Conservation (phyloP, 345 rosid species). For the Bruguiera parviflora region DNA sequence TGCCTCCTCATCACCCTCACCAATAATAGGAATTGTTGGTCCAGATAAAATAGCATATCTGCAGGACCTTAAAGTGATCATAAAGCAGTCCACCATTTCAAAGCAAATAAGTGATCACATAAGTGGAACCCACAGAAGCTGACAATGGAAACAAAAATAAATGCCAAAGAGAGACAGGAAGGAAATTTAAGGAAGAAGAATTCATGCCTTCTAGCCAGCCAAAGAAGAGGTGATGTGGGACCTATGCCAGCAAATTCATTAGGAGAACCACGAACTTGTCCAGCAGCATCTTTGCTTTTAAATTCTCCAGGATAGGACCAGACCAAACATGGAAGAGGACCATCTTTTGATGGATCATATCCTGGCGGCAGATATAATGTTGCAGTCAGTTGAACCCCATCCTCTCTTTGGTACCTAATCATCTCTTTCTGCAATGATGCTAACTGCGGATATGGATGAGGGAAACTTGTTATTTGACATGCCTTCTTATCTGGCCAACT, state of each 20-base stretch:
- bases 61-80: constrained; percentile 26
- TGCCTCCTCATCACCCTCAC: constrained; percentile 97
- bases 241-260: constrained; percentile 97
- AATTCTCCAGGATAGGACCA: constrained; percentile 99
- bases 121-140: constrained; percentile 13
- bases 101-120: constrained; percentile 8
- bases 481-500: constrained; percentile 82
- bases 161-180: constrained; percentile 2
- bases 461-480: constrained; percentile 79
- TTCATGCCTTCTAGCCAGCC: constrained; percentile 90
- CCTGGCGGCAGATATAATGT: constrained; percentile 89
- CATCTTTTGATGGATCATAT: constrained; percentile 84
- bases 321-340: constrained; percentile 87
- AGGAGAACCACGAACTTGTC: constrained; percentile 99
- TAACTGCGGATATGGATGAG: constrained; percentile 95
- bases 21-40: constrained; percentile 95
- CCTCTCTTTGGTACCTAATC: constrained; percentile 93
- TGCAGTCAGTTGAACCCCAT: constrained; percentile 95
- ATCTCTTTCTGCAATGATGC: constrained; percentile 92
- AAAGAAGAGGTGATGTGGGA: constrained; percentile 90
- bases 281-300: constrained; percentile 98
- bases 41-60: constrained; percentile 95
- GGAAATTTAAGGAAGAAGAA: constrained; percentile 3
- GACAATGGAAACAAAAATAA: background rate
- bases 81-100: constrained; percentile 16